A percentile compares a stretch with the other conserved stretches of the same genome.
Evolutionary conservation across 2,329 filamentous ascomycete genomes (phyloP).

Genomic region (Xylaria sp.): DNA sequence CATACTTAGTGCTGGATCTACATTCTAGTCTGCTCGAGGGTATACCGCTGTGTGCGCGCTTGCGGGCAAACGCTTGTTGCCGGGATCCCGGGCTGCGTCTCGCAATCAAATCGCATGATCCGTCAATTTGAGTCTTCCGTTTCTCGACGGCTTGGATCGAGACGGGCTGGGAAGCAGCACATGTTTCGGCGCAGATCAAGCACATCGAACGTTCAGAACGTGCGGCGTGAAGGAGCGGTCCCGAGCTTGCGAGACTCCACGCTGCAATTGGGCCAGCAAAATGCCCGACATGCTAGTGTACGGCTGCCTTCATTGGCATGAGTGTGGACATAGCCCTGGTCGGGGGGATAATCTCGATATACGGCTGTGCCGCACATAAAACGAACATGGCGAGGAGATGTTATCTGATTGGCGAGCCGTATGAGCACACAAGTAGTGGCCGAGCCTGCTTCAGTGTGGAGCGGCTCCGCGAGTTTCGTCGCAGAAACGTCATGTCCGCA

Average conservation of each 20-base stretch:
- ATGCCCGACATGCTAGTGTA: background rate
- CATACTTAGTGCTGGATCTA: no score
- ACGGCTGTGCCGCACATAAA: conserved; percentile 5
- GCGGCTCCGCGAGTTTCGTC: conserved; percentile 6
- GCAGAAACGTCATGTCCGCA: conserved; percentile 4
- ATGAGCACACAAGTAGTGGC: background rate
- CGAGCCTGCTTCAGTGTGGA: background rate
- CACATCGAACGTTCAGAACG: background rate
- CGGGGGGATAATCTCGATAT: background rate
- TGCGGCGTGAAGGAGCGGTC: background rate
- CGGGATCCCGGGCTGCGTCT: no score
- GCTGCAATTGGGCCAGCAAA: background rate
- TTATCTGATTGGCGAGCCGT: conserved; percentile 12
- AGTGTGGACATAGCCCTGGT: background rate
- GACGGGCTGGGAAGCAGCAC: background rate
- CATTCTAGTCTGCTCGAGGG: no score
- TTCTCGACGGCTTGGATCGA: no score
- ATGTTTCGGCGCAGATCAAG: background rate
- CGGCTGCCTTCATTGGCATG: background rate
- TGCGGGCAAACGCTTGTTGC: no score
- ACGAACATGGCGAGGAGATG: background rate
- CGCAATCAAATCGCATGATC: no score
- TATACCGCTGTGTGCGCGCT: no score
- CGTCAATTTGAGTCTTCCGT: no score
- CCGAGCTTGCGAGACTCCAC: background rate